Conservation (phyloP, 495 filamentous ascomycete species). For the Oidiodendron maius region DNA sequence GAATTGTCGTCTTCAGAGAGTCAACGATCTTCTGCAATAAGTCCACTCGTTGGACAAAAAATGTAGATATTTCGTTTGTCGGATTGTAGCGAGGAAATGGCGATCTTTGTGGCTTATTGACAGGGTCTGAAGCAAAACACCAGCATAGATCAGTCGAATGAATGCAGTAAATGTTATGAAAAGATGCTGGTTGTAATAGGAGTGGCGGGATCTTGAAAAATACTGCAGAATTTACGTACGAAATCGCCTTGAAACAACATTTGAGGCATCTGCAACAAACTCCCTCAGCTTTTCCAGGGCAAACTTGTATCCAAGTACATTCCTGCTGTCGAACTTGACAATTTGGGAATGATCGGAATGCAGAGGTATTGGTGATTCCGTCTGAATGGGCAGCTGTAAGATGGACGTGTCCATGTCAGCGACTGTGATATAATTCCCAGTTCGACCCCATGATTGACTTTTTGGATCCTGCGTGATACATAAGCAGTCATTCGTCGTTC, state of each 20-base stretch:
- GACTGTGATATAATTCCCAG: conserved; percentile 2
- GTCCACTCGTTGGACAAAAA: too few relatives aligned
- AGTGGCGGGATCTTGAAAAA: too few relatives aligned
- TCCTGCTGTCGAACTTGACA: conserved; percentile 24
- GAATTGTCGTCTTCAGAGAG: too few relatives aligned
- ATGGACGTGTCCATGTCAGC: conserved; percentile 15
- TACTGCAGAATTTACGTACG: too few relatives aligned
- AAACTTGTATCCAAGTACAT: conserved; percentile 4
- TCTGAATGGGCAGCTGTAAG: conserved; percentile 15
- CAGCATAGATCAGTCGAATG: too few relatives aligned
- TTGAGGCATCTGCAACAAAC: not conserved
- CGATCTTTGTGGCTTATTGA: too few relatives aligned
- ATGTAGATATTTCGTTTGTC: too few relatives aligned
- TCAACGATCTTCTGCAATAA: too few relatives aligned
- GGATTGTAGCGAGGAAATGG: too few relatives aligned
- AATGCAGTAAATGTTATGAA: too few relatives aligned
- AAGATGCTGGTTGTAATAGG: too few relatives aligned
- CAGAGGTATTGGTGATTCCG: conserved; percentile 17
- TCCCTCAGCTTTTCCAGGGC: not conserved
- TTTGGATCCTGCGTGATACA: not conserved
- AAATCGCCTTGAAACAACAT: not conserved
- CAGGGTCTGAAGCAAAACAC: too few relatives aligned
- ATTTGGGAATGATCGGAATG: conserved; percentile 22
- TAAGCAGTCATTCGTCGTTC: not conserved
- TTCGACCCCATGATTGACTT: conserved; percentile 12